Base-by-base conservation (phyloP, 2,329 filamentous ascomycete genomes). In the Escovopsis sp. region DNA sequence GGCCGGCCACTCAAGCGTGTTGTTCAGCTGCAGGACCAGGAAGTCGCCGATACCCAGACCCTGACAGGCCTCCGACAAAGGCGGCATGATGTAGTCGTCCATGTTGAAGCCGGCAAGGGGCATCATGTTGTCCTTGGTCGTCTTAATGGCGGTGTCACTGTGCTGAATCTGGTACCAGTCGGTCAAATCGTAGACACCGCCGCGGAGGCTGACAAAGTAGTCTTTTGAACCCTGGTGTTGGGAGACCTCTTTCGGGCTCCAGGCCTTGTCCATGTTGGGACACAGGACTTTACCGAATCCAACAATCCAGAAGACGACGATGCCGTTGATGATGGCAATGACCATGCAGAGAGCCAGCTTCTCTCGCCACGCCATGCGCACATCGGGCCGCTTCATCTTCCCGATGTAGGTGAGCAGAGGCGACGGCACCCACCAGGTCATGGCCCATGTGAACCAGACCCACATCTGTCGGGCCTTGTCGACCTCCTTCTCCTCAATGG, bases 281-380 rank as follows among this genome's bases (percentile, higher is more conserved):
- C 90, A 98, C 3, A 96, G 65, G 2, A 98, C 56, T 37, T 70
- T 74, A 25, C 88, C 87, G 47, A 98, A 90, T 27, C 62, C 73
- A 43, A 94, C 71, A 47, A 98, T 94, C 71, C 85, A 94, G 61
- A 98, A 98, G 39, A 94, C 67, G 41, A 98, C 72, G 19, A 72
- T 51, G 27, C 54, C 85, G 57, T 98, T 98, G 45, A 93, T 59
- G 11, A 98, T 48, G 21, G 82, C 53, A 46, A 98, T 96, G 35
- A 94, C 48, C 39, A 82, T 64, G 32, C 87, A 76, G 10, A 98
- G 64, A 0, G 90, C 79, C 10, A 98, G 35, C 59, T 98, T 98
- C 52, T 98, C 90, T 57, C 90, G 74, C 90, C 90, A 98, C 0
- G 90, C 90, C 74, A 94, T 82, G 18, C 90, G 82, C 8, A 98